Evolutionary conservation across 768 basidiomycete genomes (phyloP).

Genomic region (Pleurotus ostreatus): DNA sequence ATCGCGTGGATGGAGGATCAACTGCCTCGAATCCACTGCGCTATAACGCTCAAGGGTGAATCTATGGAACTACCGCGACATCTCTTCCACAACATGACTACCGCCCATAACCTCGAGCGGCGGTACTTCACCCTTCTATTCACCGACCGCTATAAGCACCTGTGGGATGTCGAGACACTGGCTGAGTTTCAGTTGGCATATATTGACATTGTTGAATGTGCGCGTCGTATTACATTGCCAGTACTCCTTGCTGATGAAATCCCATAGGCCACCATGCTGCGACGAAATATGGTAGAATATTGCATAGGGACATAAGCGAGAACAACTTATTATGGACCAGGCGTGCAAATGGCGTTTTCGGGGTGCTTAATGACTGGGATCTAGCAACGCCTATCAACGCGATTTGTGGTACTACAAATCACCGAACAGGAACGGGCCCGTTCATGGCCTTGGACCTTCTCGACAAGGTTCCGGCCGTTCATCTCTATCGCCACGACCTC

Average conservation of each 20-base stretch:
- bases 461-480: background rate
- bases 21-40: slow-evolving; percentile 11
- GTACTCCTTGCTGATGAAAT: background rate
- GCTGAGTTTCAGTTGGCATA: slow-evolving; percentile 23
- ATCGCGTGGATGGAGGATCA: slow-evolving; percentile 12
- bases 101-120: slow-evolving; percentile 2
- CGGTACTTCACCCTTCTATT: slow-evolving; percentile 16
- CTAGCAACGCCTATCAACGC: slow-evolving; percentile 12
- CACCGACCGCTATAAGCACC: slow-evolving; percentile 14
- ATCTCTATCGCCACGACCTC: too few species aligned
- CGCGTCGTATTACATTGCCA: background rate
- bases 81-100: background rate
- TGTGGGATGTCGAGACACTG: slow-evolving; percentile 17
- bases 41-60: background rate
- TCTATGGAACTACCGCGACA: slow-evolving; percentile 12
- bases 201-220: slow-evolving; percentile 27
- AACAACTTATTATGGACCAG: slow-evolving; percentile 22
- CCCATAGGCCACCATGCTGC: slow-evolving; percentile 21
- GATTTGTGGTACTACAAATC: background rate
- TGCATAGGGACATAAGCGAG: slow-evolving; percentile 28
- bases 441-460: slow-evolving; percentile 28
- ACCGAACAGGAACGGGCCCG: slow-evolving; percentile 22
- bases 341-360: slow-evolving; percentile 3
- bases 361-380: slow-evolving; percentile 26
- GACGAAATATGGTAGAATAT: slow-evolving; percentile 14